A percentile compares a stretch with the other conserved stretches of the same genome.
These are phyloP conservation scores for Backusella luteola DNA, from an alignment of 192 early-diverging fungal genomes.

Conservation along the genomic window DNA sequence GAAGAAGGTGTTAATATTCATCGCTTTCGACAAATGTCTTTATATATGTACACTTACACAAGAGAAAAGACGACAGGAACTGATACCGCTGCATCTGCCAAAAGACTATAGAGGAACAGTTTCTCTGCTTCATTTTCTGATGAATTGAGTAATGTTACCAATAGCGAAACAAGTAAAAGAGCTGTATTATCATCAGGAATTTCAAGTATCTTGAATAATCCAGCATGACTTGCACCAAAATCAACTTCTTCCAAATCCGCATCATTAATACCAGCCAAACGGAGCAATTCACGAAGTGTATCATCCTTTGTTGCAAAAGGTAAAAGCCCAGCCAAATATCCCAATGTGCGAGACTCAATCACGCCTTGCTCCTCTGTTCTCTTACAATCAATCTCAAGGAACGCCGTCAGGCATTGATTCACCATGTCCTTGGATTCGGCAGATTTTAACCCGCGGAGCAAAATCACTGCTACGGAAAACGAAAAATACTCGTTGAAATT, in stretches of 20 bases:
- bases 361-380: slow-evolving; percentile 34
- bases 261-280: slow-evolving; percentile 48
- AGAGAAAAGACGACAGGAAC: slow-evolving; percentile 67
- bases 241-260: slow-evolving; percentile 38
- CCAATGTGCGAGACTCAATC: slow-evolving; percentile 54
- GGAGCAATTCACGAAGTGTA: slow-evolving; percentile 56
- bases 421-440: slow-evolving; percentile 67
- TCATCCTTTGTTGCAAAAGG: slow-evolving; percentile 70
- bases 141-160: slow-evolving; percentile 66
- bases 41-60: slow-evolving; percentile 37
- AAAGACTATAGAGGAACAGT: slow-evolving; percentile 68
- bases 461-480: slow-evolving; percentile 73
- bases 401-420: slow-evolving; percentile 59
- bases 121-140: slow-evolving; percentile 69
- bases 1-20: neutral
- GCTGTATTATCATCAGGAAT: slow-evolving; percentile 59
- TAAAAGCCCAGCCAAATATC: slow-evolving; percentile 77
- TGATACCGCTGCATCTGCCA: slow-evolving; percentile 65
- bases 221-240: slow-evolving; percentile 46
- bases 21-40: too few species aligned
- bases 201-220: slow-evolving; percentile 57
- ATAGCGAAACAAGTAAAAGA: slow-evolving; percentile 55
- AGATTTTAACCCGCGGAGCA: slow-evolving; percentile 81
- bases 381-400: slow-evolving; percentile 70
- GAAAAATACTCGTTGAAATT: slow-evolving; percentile 83